phyloP scores from a whole-genome alignment of 208 protist genomes.

The Acanthamoeba rhysodes region DNA sequence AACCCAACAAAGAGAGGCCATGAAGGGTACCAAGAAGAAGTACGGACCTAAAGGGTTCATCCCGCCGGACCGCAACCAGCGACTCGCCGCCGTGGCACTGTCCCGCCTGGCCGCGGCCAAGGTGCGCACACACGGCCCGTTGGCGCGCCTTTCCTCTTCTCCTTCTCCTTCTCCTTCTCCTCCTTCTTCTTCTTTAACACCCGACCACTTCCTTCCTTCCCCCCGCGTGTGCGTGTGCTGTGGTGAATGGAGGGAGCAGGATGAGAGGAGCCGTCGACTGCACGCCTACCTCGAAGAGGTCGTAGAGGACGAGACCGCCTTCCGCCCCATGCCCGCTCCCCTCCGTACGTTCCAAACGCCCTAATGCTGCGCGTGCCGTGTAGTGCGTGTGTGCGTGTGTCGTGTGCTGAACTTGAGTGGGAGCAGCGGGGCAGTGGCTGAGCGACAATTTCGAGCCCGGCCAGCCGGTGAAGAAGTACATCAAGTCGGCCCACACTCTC shows the following conservation, averaged over 20 bases:
- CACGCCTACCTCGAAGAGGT: constrained; percentile 8
- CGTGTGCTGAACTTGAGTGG: background rate
- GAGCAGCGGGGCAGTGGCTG: constrained; percentile 23
- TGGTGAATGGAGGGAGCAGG: background rate
- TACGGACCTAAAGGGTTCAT: background rate
- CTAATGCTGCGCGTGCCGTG: background rate
- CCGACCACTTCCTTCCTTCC: background rate
- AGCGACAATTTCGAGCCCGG: constrained; percentile 32
- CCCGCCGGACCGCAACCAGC: constrained; percentile 13
- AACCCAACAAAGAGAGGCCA: background rate
- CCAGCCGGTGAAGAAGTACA: constrained; percentile 47
- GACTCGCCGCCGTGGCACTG: background rate
- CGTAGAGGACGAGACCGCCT: background rate
- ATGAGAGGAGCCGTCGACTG: background rate
- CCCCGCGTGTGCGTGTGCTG: background rate
- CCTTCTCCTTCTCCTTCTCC: background rate
- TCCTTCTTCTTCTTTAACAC: background rate
- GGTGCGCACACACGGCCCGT: background rate
- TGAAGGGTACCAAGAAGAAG: background rate
- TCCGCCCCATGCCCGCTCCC: background rate
- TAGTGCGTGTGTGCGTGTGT: background rate
- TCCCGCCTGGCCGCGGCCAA: background rate
- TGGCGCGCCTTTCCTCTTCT: background rate
- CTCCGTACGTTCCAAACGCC: too few species aligned
- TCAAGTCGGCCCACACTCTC: background rate